These are phyloP conservation scores for Colletotrichum orchidophilum DNA, from an alignment of 2,329 filamentous ascomycete genomes.

Conservation along the genomic window DNA sequence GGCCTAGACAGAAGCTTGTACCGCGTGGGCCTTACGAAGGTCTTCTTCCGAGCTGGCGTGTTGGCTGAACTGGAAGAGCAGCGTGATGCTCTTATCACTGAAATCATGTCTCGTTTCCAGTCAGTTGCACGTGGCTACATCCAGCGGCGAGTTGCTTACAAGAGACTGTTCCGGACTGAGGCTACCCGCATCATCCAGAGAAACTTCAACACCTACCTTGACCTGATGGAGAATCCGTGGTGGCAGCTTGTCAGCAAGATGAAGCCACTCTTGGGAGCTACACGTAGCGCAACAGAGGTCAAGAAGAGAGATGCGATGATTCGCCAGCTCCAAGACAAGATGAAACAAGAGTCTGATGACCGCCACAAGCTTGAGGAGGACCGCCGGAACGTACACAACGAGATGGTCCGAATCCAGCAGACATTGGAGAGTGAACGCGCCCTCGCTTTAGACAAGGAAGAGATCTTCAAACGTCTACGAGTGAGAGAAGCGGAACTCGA, in stretches of 20 bases:
- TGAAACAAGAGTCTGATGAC: conserved; percentile 78
- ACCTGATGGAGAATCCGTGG: conserved; percentile 93
- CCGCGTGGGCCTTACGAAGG: conserved; percentile 93
- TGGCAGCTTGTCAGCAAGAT: conserved; percentile 96
- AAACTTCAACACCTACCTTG: conserved; percentile 91
- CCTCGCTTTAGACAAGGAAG: conserved; percentile 96
- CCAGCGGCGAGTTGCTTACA: conserved; percentile 88
- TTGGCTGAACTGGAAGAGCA: conserved; percentile 97
- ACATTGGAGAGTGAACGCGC: conserved; percentile 95
- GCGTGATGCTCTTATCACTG: conserved; percentile 88
- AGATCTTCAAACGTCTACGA: conserved; percentile 97
- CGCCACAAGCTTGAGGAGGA: conserved; percentile 90
- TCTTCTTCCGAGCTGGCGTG: conserved; percentile 97
- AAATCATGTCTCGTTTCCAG: conserved; percentile 95
- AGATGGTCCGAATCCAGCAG: conserved; percentile 90
- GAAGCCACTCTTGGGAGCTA: conserved; percentile 93
- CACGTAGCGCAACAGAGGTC: conserved; percentile 90
- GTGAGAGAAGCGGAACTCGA: conserved; percentile 89
- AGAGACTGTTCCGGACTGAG: conserved; percentile 92
- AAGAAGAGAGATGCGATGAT: conserved; percentile 97
- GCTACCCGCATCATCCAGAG: conserved; percentile 93
- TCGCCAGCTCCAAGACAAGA: conserved; percentile 83
- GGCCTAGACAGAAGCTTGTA: conserved; percentile 87
- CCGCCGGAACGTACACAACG: conserved; percentile 83
- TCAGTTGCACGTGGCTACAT: conserved; percentile 90